Conservation (phyloP, 768 basidiomycete genomes). For the Trametes maxima region DNA sequence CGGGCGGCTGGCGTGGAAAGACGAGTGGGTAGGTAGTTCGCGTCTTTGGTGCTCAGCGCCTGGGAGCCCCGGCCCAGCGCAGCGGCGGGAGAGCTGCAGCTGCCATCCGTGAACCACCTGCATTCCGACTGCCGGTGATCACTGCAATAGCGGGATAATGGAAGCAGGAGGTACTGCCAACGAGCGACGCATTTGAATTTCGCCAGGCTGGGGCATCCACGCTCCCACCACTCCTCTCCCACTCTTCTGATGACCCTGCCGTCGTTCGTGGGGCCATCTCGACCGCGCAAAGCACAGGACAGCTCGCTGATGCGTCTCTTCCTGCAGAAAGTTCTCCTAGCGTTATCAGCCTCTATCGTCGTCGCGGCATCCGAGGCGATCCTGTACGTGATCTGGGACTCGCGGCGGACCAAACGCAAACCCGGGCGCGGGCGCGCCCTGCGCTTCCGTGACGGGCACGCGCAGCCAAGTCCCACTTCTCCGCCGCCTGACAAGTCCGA, state of each 20-base stretch:
- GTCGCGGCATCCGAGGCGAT: constrained; percentile 72
- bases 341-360: constrained; percentile 60
- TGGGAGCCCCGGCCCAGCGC: too few species aligned
- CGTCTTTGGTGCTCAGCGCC: too few species aligned
- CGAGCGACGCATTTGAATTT: too few species aligned
- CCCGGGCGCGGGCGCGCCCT: neutral
- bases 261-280: neutral
- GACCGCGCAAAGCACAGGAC: neutral
- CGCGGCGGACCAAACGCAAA: constrained; percentile 46
- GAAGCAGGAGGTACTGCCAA: too few species aligned
- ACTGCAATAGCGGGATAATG: too few species aligned
- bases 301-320: neutral
- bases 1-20: constrained; percentile 58
- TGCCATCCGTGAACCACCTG: too few species aligned
- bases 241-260: too few species aligned
- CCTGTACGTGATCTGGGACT: constrained; percentile 75
- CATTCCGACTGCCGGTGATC: too few species aligned
- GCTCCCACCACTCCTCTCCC: too few species aligned
- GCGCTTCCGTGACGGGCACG: neutral
- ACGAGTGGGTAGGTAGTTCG: constrained; percentile 68
- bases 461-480: neutral
- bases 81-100: too few species aligned
- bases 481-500: neutral
- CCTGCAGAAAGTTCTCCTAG: constrained; percentile 54
- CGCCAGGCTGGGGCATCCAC: too few species aligned